Conservation (phyloP, 371 early-diverging fungal genomes). For the Rhizopus stolonifer region DNA sequence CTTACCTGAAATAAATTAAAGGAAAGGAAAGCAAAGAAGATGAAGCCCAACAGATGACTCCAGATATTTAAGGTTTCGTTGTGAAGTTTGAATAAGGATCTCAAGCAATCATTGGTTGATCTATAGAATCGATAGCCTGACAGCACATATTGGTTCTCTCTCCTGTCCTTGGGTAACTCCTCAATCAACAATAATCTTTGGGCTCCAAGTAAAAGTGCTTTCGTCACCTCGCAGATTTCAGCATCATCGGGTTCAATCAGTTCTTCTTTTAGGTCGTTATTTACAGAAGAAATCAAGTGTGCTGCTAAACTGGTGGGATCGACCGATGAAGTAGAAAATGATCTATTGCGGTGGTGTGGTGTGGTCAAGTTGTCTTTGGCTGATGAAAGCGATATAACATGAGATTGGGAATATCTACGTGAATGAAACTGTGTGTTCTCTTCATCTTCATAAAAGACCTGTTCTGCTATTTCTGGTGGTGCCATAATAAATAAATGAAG, state of each 20-base stretch:
- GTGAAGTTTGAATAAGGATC: constrained; percentile 64
- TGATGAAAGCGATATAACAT: constrained; percentile 14
- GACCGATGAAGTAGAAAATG: constrained; percentile 24
- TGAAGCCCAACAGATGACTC: constrained; percentile 67
- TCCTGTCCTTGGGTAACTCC: constrained; percentile 65
- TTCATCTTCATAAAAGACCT: constrained; percentile 10
- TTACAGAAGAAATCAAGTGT: constrained; percentile 40
- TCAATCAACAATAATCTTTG: constrained; percentile 59
- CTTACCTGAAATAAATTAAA: constrained; percentile 52
- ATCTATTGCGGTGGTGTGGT: constrained; percentile 22
- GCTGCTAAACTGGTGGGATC: constrained; percentile 33
- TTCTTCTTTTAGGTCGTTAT: constrained; percentile 29
- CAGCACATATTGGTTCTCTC: constrained; percentile 67
- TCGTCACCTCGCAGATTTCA: constrained; percentile 54
- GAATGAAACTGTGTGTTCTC: constrained; percentile 12
- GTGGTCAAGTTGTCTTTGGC: constrained; percentile 21
- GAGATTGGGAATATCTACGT: constrained; percentile 30
- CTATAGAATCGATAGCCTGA: constrained; percentile 67
- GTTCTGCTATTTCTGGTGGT: constrained; percentile 20
- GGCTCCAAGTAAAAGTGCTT: constrained; percentile 59
- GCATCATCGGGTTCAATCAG: constrained; percentile 18
- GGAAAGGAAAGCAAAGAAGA: constrained; percentile 56
- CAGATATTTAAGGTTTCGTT: constrained; percentile 78
- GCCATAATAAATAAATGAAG: constrained; percentile 7
- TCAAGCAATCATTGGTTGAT: constrained; percentile 54